Percentiles rank a stretch among this genome's conserved stretches.
These are phyloP conservation scores for Sarocladium brachiariae DNA, from an alignment of 2,329 filamentous ascomycete species.

Conservation along the genomic window DNA sequence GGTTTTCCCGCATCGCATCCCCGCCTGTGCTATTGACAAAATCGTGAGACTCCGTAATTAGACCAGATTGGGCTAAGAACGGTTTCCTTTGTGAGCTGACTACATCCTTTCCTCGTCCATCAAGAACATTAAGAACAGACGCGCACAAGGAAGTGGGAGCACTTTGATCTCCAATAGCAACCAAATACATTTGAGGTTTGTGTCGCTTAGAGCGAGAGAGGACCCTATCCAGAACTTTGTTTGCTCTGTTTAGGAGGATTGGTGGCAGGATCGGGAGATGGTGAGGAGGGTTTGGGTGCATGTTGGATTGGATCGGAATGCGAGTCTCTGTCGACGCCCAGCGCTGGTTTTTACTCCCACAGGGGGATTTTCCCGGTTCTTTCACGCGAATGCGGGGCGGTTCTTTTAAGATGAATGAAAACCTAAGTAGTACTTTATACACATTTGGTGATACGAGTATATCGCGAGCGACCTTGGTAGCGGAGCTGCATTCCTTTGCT, in stretches of 20 bases:
- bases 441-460: too few species aligned
- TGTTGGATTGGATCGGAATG: neutral
- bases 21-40: neutral
- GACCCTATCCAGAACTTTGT: neutral
- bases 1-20: neutral
- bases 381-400: neutral
- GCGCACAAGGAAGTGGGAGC: neutral
- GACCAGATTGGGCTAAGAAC: neutral
- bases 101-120: too few species aligned
- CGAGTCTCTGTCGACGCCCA: neutral
- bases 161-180: neutral
- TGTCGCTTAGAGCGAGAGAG: neutral
- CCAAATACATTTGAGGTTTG: neutral
- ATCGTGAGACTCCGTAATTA: neutral
- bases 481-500: too few species aligned
- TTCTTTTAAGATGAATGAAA: too few species aligned
- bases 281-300: neutral
- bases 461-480: too few species aligned
- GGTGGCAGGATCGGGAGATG: neutral
- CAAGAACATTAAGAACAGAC: neutral
- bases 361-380: neutral
- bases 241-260: neutral
- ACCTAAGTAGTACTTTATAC: too few species aligned
- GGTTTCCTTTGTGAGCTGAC: too few species aligned
- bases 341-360: neutral